Evolutionary conservation across 2,329 filamentous ascomycete genomes (phyloP), one percentile per base, ranked within the genome.

Genomic region (Aspergillus ochraceoroseus): DNA sequence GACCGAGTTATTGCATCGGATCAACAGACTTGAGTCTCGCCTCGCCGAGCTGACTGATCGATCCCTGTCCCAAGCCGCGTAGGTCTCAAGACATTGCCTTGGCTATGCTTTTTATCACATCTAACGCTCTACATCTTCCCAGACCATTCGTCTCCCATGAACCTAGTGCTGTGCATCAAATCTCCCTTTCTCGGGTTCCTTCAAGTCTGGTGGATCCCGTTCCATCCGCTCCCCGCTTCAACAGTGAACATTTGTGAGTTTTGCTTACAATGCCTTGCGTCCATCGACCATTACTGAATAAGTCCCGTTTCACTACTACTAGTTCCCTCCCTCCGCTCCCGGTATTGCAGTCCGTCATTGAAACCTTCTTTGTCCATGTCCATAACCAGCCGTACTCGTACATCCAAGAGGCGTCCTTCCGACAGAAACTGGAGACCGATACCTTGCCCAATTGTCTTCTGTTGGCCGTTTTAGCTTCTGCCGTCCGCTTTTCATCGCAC

Each of bases 371-470:
- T 36, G 22, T 27, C 5, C 59, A 55, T 31, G 57, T 54, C 17
- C 64, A 67, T 20, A 65, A 64, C 23, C 61, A 66, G 20, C 64
- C 64, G 1, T 68, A 68, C 43, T 59, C 53, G 0, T 64, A 60
- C 38, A 65, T 67, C 41, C 61, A 65, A 18, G 63, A 66, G 35
- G 30, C 26, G 0, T 54, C 43, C 2, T 67, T 68, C 36, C 55
- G 63, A 4, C 47, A 51, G 12, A 48, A 48, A 15, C 41, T 64
- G 1, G 46, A 55, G 5, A 41, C 47, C 6, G 47, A 49, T 2
- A n/a, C 17, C 5, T 18, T 64, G 1, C 62, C 64, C 3, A 42
- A 50, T 8, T 59, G 59, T 23, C 40, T 67, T 11, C 19, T 63
- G 2, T 48, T 62, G 4, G 59, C 62, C 2, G 44, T 66, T 2